Conservation (phyloP, 116 monocot species). For the Papilionanthe hybrid region DNA sequence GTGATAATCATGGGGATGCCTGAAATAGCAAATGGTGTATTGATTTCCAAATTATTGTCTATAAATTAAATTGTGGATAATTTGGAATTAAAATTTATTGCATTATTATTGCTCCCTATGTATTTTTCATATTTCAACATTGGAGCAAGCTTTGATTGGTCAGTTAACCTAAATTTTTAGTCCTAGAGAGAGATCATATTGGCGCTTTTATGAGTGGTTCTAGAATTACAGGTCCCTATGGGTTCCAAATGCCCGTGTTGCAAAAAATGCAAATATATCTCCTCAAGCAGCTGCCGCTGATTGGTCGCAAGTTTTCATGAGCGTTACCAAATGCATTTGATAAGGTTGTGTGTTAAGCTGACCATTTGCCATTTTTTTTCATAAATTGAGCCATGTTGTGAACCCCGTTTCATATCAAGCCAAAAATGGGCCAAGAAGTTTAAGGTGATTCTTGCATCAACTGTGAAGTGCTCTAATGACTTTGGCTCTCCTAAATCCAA, state of each 20-base stretch:
- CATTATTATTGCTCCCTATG: neutral
- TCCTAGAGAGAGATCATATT: neutral
- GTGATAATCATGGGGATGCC: neutral
- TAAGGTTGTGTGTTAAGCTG: too few relatives aligned
- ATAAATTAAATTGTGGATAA: neutral
- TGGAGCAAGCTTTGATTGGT: neutral
- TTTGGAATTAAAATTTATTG: neutral
- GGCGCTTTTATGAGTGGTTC: neutral
- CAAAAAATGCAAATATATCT: neutral
- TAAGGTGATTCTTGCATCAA: too few relatives aligned
- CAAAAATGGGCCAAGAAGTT: too few relatives aligned
- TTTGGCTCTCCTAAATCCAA: too few relatives aligned
- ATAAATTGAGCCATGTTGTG: too few relatives aligned
- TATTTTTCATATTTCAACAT: neutral
- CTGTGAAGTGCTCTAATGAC: too few relatives aligned
- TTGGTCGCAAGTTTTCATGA: too few relatives aligned
- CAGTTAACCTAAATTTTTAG: neutral
- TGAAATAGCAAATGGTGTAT: neutral
- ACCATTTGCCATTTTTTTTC: too few relatives aligned
- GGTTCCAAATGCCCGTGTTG: neutral
- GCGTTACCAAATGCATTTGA: too few relatives aligned
- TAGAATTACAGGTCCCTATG: neutral
- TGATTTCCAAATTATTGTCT: neutral
- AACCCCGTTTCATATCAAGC: too few relatives aligned
- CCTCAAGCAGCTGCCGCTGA: too few relatives aligned